These are phyloP conservation scores for Hymenoscyphus fraxineus DNA, from an alignment of 2,329 filamentous ascomycete genomes.

Conservation along the genomic window DNA sequence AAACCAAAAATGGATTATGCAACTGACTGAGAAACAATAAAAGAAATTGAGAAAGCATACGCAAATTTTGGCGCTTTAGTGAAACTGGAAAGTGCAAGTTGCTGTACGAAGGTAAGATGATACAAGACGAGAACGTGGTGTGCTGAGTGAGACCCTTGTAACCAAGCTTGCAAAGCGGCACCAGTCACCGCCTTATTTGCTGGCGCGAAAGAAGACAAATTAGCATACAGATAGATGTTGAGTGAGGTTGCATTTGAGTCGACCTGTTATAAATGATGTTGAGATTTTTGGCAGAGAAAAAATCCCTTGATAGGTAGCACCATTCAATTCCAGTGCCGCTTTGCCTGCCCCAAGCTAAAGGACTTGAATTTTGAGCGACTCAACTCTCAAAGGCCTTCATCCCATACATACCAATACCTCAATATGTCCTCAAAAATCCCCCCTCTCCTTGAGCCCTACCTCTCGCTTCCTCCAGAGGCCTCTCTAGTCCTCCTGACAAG, in stretches of 20 bases:
- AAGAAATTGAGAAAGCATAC: not conserved
- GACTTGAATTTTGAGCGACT: not conserved
- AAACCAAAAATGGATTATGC: not conserved
- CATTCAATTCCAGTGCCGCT: not conserved
- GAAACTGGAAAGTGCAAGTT: not conserved
- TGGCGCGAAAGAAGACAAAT: not conserved
- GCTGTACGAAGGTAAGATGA: not conserved
- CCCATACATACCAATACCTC: not conserved
- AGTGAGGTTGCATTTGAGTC: not conserved
- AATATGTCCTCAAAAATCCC: constrained; percentile 41
- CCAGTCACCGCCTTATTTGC: not conserved
- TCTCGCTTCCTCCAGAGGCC: constrained; percentile 52
- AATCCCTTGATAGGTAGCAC: not conserved
- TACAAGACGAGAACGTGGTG: not conserved
- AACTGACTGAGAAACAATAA: not conserved
- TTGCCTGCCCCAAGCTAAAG: not conserved
- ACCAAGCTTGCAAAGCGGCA: not conserved
- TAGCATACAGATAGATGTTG: not conserved
- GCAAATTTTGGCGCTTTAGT: not conserved
- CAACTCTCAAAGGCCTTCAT: not conserved
- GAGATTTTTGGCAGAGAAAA: not conserved
- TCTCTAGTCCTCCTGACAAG: constrained; percentile 65
- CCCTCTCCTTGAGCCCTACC: constrained; percentile 60
- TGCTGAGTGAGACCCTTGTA: not conserved
- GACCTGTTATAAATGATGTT: not conserved